phyloP scores from a whole-genome alignment of 352 stramenopile species.

The Phytophthora parvispora region DNA sequence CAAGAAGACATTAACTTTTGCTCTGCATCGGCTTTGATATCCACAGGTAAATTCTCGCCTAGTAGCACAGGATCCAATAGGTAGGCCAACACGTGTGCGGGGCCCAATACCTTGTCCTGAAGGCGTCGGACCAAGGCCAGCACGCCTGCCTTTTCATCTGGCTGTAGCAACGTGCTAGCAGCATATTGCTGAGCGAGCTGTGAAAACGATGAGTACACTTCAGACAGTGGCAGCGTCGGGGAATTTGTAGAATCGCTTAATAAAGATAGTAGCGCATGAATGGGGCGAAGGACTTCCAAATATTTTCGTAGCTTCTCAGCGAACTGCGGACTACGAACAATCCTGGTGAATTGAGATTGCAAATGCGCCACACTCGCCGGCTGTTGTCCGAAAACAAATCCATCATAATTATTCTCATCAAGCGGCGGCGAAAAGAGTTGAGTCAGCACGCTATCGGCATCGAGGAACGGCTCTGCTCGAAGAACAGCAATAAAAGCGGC shows the following conservation, averaged over 20 bases:
- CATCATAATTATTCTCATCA: background rate
- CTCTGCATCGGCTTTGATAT: constrained; percentile 46
- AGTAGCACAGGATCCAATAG: constrained; percentile 58
- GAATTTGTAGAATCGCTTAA: constrained; percentile 13
- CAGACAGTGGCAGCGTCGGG: constrained; percentile 36
- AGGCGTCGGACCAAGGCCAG: constrained; percentile 30
- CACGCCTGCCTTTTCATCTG: constrained; percentile 36
- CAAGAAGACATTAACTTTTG: constrained; percentile 40
- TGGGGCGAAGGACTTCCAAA: constrained; percentile 37
- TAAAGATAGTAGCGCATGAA: constrained; percentile 28
- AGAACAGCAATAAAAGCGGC: constrained; percentile 38
- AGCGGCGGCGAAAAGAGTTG: constrained; percentile 10
- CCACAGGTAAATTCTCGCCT: constrained; percentile 42
- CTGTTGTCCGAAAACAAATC: background rate
- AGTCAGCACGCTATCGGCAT: constrained; percentile 20
- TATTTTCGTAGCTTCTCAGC: constrained; percentile 40
- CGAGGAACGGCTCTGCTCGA: constrained; percentile 41
- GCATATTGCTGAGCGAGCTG: constrained; percentile 33
- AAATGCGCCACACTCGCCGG: constrained; percentile 3
- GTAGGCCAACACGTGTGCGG: constrained; percentile 39
- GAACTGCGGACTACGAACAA: constrained; percentile 36
- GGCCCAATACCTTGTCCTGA: constrained; percentile 23
- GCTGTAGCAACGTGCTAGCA: constrained; percentile 22
- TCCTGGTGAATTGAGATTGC: constrained; percentile 33
- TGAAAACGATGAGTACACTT: constrained; percentile 43